Base-by-base conservation (phyloP, 1,139 yeast genomes). In the Zygotorulaspora mrakii region DNA sequence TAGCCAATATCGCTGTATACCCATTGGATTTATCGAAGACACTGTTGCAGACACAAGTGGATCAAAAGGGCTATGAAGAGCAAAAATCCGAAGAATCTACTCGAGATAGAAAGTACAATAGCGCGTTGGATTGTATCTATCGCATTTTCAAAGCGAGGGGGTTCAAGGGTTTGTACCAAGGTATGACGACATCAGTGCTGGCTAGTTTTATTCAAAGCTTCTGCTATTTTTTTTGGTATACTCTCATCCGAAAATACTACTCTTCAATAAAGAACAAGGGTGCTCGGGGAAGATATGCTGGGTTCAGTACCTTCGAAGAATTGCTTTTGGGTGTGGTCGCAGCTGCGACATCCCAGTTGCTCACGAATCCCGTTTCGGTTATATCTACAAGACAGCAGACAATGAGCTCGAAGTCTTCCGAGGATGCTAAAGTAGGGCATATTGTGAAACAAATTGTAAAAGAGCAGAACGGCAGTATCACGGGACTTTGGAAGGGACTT, bases 181-280 rank as follows among this genome's bases (percentile, higher is more conserved):
- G 95, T 1, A 64, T 86, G 35, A 67, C 77, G 4, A 80, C 91
- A 1, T 77, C 87, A 1, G 67, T 85, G 31, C 59, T 82, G 28
- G 89, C 91, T 2, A 76, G 82, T 4, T 91, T 91, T 2, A 77
- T 85, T 3, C 87, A 84, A 56, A 84, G 83, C 55, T 86, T 86
- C 60, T 80, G 88, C 24, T 86, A 86, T 65, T 87, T 86, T 62
- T 86, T 77, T 65, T 86, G 94, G 94, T 86, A 86, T 62, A 80
- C 91, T 3, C 67, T 83, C 33, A 80, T 85, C 18, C 76, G 86
- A 49, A 72, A 76, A 43, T 64, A 75, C 16, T 82, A 82, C 58
- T 68, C 73, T 47, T 66, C 65, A 42, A 48, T 74, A 30, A 61
- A 74, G 48, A 65, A 71, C 14, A 46, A 45, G 32, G 31, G 41